Percentiles rank a stretch among this genome's conserved stretches.
These are phyloP conservation scores for Aeschynomene evenia DNA, from an alignment of 306 rosid species.

Conservation along the genomic window DNA sequence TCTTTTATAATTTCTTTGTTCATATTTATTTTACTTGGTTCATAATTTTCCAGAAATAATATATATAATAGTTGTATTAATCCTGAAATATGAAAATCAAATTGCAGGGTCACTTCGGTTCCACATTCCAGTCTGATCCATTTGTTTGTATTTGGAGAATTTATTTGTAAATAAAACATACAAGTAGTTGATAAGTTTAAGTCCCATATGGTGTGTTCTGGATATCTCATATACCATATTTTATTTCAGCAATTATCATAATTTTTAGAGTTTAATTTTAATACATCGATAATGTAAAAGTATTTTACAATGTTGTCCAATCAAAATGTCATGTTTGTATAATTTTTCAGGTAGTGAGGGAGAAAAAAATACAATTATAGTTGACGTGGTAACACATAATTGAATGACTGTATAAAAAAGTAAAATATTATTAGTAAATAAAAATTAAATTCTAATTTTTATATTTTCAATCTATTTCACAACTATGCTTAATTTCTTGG, in stretches of 20 bases:
- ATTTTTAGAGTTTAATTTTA: too few relatives aligned
- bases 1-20: too few relatives aligned
- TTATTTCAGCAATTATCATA: neutral
- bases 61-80: constrained; percentile 5
- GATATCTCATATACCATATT: neutral
- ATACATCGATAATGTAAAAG: too few relatives aligned
- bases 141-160: constrained; percentile 33
- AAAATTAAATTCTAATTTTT: too few relatives aligned
- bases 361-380: too few relatives aligned
- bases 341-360: too few relatives aligned
- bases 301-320: too few relatives aligned
- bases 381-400: too few relatives aligned
- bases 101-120: constrained; percentile 20
- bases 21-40: constrained; percentile 46
- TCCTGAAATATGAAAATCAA: neutral
- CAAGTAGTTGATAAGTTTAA: constrained; percentile 8
- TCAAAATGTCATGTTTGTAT: too few relatives aligned
- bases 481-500: neutral
- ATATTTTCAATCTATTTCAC: neutral
- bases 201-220: neutral
- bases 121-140: constrained; percentile 2
- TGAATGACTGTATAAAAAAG: too few relatives aligned
- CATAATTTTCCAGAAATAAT: constrained; percentile 42
- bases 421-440: too few relatives aligned
- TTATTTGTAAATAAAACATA: neutral